Percentiles rank a stretch among this genome's conserved stretches.
Conservation (phyloP, 2,329 filamentous ascomycete species). For the Metarhizium humberi region DNA sequence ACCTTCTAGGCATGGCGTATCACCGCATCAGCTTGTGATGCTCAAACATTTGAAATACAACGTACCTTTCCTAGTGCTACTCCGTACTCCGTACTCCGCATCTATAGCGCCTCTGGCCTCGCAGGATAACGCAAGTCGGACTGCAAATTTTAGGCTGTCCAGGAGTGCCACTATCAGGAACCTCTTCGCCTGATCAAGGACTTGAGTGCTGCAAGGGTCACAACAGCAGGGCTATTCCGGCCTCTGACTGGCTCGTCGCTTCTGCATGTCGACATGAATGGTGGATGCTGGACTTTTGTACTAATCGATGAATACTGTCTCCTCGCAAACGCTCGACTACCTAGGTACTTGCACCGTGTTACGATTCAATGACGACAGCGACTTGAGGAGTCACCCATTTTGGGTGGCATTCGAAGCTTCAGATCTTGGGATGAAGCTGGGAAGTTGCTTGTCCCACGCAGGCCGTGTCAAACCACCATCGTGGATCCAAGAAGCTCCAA, state of each 20-base stretch:
- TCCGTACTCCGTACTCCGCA: no score
- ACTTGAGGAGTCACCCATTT: neutral
- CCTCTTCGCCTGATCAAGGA: neutral
- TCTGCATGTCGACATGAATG: neutral
- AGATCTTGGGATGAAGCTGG: no score
- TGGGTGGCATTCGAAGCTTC: no score
- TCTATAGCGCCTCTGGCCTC: no score
- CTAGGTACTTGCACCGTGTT: no score
- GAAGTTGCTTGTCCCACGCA: neutral
- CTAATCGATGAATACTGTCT: neutral
- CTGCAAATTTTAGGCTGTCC: no score
- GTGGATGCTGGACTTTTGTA: neutral
- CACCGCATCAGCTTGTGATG: neutral
- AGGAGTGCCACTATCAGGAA: no score
- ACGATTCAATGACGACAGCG: constrained; percentile 1
- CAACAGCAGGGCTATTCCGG: neutral
- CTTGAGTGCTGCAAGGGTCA: neutral
- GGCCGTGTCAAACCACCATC: no score
- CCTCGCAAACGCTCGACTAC: neutral
- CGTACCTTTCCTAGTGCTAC: no score
- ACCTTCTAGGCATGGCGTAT: neutral
- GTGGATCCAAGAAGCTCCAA: no score
- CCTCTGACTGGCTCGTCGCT: constrained; percentile 6
- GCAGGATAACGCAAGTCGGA: no score
- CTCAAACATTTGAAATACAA: no score